phyloP scores from a whole-genome alignment of 495 filamentous ascomycete species.

The Saxophila tyrrhenica region DNA sequence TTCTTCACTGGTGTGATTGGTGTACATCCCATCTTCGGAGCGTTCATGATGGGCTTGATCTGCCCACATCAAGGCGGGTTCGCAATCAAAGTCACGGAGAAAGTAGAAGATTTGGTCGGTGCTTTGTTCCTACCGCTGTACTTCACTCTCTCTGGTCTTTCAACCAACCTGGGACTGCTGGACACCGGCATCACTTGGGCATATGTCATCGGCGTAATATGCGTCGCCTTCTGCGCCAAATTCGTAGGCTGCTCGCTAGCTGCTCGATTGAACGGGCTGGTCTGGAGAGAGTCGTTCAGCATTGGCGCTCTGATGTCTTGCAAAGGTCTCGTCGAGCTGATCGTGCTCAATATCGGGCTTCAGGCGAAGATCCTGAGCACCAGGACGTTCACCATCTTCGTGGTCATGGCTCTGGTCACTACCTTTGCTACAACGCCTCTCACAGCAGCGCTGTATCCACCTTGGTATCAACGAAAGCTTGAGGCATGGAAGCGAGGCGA shows the following conservation, averaged over 20 bases:
- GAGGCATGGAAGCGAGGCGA: constrained; percentile 84
- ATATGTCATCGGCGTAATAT: constrained; percentile 78
- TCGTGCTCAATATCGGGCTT: constrained; percentile 93
- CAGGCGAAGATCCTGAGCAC: constrained; percentile 81
- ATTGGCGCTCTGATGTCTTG: constrained; percentile 96
- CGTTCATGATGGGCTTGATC: constrained; percentile 79
- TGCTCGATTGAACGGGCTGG: constrained; percentile 60
- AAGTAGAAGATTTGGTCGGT: constrained; percentile 85
- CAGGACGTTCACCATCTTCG: constrained; percentile 92
- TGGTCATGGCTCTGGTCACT: constrained; percentile 92
- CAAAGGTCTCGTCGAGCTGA: constrained; percentile 91
- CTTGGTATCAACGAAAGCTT: constrained; percentile 82
- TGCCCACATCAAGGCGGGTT: constrained; percentile 93
- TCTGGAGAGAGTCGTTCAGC: constrained; percentile 88
- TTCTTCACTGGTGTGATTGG: constrained; percentile 96
- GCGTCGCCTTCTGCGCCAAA: constrained; percentile 76
- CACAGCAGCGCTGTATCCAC: constrained; percentile 66
- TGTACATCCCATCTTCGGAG: constrained; percentile 82
- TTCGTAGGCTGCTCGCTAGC: constrained; percentile 76
- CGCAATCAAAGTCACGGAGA: constrained; percentile 88
- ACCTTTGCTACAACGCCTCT: constrained; percentile 87
- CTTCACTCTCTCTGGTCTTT: constrained; percentile 85
- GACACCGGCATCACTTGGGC: constrained; percentile 78
- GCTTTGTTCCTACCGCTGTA: constrained; percentile 90
- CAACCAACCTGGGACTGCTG: constrained; percentile 78